These are phyloP conservation scores for Mycena vitilis DNA, from an alignment of 768 basidiomycete species.

Conservation along the genomic window DNA sequence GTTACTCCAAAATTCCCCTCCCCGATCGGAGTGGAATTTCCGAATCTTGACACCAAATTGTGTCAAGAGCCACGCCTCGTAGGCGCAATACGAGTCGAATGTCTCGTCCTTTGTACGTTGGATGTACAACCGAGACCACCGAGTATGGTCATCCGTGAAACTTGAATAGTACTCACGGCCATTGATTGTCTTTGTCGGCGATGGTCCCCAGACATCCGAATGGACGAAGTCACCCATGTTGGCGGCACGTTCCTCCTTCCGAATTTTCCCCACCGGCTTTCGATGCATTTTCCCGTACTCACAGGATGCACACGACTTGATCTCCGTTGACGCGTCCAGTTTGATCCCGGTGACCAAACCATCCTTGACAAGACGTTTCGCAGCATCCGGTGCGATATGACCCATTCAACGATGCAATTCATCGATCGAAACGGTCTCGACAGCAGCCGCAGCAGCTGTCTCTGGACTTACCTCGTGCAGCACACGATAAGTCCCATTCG, in stretches of 20 bases:
- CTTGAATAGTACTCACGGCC: conserved; percentile 44
- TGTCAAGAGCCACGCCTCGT: conserved; percentile 40
- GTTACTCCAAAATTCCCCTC: conserved; percentile 42
- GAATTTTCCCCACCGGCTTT: conserved; percentile 35
- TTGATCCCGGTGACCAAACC: conserved; percentile 43
- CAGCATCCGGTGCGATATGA: conserved; percentile 40
- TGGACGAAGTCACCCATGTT: conserved; percentile 47
- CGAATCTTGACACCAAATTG: conserved; percentile 44
- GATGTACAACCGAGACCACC: conserved; percentile 40
- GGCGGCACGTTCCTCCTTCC: conserved; percentile 29
- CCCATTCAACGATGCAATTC: conserved; percentile 33
- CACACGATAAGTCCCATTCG: no score
- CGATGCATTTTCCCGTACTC: conserved; percentile 40
- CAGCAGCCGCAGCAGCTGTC: no score
- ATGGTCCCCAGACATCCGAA: conserved; percentile 52
- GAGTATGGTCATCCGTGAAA: conserved; percentile 49
- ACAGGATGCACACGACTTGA: conserved; percentile 45
- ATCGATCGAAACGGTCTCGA: no score
- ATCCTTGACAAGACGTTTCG: conserved; percentile 41
- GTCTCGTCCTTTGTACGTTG: conserved; percentile 45
- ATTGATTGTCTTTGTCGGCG: conserved; percentile 13
- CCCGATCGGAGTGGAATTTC: conserved; percentile 43
- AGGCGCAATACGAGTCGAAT: conserved; percentile 40
- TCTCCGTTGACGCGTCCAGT: conserved; percentile 37
- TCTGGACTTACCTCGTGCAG: no score